Conservation (phyloP, 2,329 filamentous ascomycete species). For the Aspergillus quadricinctus region DNA sequence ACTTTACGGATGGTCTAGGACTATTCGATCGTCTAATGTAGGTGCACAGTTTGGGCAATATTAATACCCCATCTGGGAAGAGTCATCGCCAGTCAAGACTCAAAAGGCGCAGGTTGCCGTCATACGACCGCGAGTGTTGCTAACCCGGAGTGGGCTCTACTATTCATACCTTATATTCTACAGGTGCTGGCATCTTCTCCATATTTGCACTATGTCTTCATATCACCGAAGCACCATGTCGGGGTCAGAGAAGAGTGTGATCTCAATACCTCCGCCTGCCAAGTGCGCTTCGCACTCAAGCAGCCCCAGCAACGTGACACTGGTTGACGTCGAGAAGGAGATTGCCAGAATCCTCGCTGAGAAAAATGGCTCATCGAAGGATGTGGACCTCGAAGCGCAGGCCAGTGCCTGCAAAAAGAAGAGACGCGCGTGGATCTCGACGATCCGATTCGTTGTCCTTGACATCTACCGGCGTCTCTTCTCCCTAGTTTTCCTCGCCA, state of each 20-base stretch:
- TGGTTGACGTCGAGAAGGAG: slow-evolving; percentile 15
- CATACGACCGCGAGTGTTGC: not conserved
- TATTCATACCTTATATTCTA: not conserved
- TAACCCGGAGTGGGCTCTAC: not conserved
- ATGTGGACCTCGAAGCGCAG: slow-evolving; percentile 29
- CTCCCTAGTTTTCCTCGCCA: slow-evolving; percentile 37
- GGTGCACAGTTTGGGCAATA: slow-evolving; percentile 14
- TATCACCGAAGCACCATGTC: slow-evolving; percentile 11
- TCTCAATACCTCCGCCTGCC: slow-evolving; percentile 15
- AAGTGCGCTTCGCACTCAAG: slow-evolving; percentile 9
- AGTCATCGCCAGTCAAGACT: slow-evolving; percentile 15
- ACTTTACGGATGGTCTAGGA: slow-evolving; percentile 1
- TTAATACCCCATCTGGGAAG: slow-evolving; percentile 3
- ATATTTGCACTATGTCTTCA: not conserved
- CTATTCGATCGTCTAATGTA: slow-evolving; percentile 13
- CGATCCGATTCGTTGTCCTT: slow-evolving; percentile 34
- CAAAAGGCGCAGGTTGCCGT: slow-evolving; percentile 14
- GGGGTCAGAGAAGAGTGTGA: slow-evolving; percentile 7
- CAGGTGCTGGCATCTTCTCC: slow-evolving; percentile 2
- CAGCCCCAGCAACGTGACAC: slow-evolving; percentile 16
- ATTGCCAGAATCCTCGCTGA: slow-evolving; percentile 12
- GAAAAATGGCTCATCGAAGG: slow-evolving; percentile 6
- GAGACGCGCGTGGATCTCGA: slow-evolving; percentile 23
- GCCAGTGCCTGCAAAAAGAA: slow-evolving; percentile 8
- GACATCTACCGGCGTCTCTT: slow-evolving; percentile 43